These are phyloP conservation scores for Aureobasidium mangrovei DNA, from an alignment of 2,329 filamentous ascomycete genomes.

Conservation along the genomic window DNA sequence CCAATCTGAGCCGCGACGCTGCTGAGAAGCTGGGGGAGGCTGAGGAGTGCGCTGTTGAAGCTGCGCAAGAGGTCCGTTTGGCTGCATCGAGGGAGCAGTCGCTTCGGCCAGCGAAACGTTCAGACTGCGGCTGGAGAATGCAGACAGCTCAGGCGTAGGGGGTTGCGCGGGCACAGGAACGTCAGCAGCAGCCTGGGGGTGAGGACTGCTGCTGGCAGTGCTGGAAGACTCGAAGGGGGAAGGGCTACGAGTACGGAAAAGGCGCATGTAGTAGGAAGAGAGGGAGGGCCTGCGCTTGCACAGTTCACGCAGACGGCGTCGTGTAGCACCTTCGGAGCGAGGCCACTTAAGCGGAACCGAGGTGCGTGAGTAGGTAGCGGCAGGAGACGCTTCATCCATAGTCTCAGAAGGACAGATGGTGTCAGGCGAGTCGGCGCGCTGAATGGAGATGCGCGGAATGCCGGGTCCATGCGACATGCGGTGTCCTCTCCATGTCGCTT, in stretches of 20 bases:
- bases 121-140: conserved; percentile 43
- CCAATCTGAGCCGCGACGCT: conserved; percentile 31
- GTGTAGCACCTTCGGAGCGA: conserved; percentile 48
- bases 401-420: conserved; percentile 38
- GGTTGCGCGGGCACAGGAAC: not conserved
- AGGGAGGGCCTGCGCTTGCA: conserved; percentile 54
- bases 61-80: conserved; percentile 39
- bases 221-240: conserved; percentile 44
- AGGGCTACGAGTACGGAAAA: conserved; percentile 52
- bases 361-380: conserved; percentile 23
- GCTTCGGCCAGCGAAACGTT: conserved; percentile 43
- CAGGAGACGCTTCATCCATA: conserved; percentile 36
- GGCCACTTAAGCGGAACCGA: conserved; percentile 42
- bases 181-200: not conserved
- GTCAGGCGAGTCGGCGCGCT: conserved; percentile 34
- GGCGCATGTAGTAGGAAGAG: conserved; percentile 55
- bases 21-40: conserved; percentile 24
- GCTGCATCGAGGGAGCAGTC: conserved; percentile 45
- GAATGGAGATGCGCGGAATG: conserved; percentile 17
- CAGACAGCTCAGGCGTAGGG: conserved; percentile 18
- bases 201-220: conserved; percentile 16
- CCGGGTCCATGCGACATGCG: conserved; percentile 26
- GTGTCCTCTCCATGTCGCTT: conserved; percentile 49
- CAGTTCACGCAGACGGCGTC: conserved; percentile 49
- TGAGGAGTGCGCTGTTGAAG: conserved; percentile 29